Percentiles rank a stretch among this genome's conserved stretches.
phyloP scores from a whole-genome alignment of 2,329 filamentous ascomycete species.

The Talaromyces verruculosus region DNA sequence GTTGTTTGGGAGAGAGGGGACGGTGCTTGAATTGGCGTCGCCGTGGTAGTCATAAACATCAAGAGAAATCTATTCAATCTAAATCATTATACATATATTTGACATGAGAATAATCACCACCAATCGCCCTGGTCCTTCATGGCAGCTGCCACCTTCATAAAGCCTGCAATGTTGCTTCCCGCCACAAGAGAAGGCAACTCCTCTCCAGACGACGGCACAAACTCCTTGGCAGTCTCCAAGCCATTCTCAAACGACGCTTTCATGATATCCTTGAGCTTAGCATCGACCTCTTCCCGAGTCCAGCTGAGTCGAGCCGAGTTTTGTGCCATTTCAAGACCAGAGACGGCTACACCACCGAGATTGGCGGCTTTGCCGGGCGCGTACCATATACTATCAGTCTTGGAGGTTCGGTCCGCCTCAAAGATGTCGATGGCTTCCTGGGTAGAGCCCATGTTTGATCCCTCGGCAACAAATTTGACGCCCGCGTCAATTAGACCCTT shows the following conservation, averaged over 20 bases:
- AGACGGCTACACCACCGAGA: conserved; percentile 94
- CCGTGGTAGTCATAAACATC: background rate
- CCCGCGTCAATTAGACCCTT: conserved; percentile 74
- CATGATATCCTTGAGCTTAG: conserved; percentile 92
- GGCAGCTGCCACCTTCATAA: conserved; percentile 90
- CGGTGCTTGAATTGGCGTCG: background rate
- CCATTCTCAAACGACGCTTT: conserved; percentile 88
- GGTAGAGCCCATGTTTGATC: conserved; percentile 98
- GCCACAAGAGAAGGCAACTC: conserved; percentile 88
- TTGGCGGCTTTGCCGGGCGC: conserved; percentile 96
- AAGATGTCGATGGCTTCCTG: conserved; percentile 93
- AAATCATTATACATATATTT: background rate
- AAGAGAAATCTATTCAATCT: conserved; percentile 3
- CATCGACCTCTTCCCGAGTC: conserved; percentile 86
- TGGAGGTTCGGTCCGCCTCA: conserved; percentile 68
- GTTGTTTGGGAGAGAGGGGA: background rate
- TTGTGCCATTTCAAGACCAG: conserved; percentile 98
- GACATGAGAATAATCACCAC: conserved; percentile 53
- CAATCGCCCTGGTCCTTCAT: conserved; percentile 98
- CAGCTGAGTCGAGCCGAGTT: conserved; percentile 85
- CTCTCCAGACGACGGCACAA: conserved; percentile 71
- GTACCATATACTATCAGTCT: conserved; percentile 86
- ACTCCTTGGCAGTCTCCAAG: conserved; percentile 84
- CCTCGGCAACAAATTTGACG: conserved; percentile 85
- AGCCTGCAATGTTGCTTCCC: conserved; percentile 95